Percentiles rank a stretch among this genome's conserved stretches.
These are phyloP conservation scores for Cerrena zonata DNA, from an alignment of 1,284 basidiomycete species.

Conservation along the genomic window DNA sequence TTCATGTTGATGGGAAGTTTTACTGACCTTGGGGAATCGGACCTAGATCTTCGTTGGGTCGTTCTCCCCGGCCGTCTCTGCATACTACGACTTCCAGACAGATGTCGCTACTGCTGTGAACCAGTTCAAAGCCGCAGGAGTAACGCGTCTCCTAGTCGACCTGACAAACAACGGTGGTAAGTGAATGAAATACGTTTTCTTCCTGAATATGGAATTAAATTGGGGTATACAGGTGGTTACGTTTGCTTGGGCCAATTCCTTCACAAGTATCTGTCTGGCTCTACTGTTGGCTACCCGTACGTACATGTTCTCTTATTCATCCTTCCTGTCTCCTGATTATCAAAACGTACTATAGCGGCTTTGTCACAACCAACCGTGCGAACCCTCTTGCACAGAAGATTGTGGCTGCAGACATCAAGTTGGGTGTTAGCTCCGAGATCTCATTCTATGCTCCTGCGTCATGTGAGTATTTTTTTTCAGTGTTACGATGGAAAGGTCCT, in stretches of 20 bases:
- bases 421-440: constrained; percentile 32
- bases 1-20: too few species aligned
- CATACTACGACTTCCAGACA: constrained; percentile 48
- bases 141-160: constrained; percentile 51
- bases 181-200: not conserved
- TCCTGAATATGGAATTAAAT: too few species aligned
- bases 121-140: constrained; percentile 42
- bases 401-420: constrained; percentile 43
- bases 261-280: constrained; percentile 50
- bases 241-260: constrained; percentile 58
- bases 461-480: constrained; percentile 31
- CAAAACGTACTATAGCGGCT: constrained; percentile 34
- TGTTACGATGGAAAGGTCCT: not conserved
- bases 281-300: constrained; percentile 46
- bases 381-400: constrained; percentile 56
- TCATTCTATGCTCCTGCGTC: constrained; percentile 46
- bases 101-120: constrained; percentile 45
- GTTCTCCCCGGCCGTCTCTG: constrained; percentile 44
- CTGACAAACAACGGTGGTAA: constrained; percentile 59
- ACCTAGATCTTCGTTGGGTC: constrained; percentile 59
- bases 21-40: too few species aligned
- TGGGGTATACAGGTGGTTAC: constrained; percentile 61
- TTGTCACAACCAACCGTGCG: constrained; percentile 46
- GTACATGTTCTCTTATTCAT: too few species aligned
- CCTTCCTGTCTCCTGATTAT: not conserved